Evolutionary conservation across 2,329 filamentous ascomycete species (phyloP), one percentile per base, ranked within the genome.

Genomic region (Penicillium sp.): DNA sequence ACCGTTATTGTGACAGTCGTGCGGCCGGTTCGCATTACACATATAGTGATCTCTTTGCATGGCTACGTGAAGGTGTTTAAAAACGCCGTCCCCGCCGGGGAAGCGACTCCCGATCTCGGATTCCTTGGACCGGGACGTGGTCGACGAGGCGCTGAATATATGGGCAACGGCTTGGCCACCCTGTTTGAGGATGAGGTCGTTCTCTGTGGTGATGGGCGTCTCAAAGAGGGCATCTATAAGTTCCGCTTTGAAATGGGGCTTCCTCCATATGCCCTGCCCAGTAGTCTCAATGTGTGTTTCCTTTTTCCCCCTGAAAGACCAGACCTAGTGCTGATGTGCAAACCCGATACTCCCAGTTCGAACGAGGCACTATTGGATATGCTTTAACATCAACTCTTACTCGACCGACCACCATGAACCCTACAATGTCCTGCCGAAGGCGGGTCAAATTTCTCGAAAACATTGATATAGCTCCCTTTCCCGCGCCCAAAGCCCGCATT

Each of bases 281-380:
- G 92, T 77, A 97, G 94, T 75, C 94, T 99, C 72, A 93, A 96
- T 79, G 94, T 97, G 84, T 73, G 91, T 82, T 52, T 45, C 13
- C 11, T 6, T 28, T 14, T 5, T 4, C 30, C 43, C 10, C 16
- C 30, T 25, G 4, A 2, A 22, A 28, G 13, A 16, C 26, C 51
- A 40, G n/a, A 1, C 45, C 26, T 22, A 14, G 28, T 26, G 40
- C 30, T 33, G 28, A 54, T 14, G 3, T n/a, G 26, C 59, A 64
- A 52, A 66, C 35, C 13, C 35, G 28, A 51, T 37, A 33, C 7
- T 30, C 59, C 48, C 63, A 98, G 93, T 99, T 99, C 76, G 95
- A 98, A 78, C 88, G 94, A 73, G 95, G 95, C 38, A 93, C 92
- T 1, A 92, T 99, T 70, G 89, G 90, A 22, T 99, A 98, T 78